A percentile compares a stretch with the other conserved stretches of the same genome.
phyloP scores from a whole-genome alignment of 805 yeast genomes.

The Candida xyloterini region DNA sequence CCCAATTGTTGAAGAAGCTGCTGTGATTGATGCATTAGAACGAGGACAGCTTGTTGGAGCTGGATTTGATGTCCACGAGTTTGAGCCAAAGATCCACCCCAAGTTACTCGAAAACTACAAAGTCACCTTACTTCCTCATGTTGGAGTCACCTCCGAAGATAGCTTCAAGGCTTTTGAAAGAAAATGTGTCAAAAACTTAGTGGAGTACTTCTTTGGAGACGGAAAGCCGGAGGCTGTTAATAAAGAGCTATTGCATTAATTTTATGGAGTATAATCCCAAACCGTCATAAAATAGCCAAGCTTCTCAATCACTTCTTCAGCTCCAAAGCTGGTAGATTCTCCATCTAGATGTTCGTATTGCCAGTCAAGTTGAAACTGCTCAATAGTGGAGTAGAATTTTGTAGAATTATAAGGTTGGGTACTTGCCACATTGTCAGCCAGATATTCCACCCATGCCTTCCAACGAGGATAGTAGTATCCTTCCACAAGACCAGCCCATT shows the following conservation, averaged over 20 bases:
- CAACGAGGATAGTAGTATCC: too few relatives aligned
- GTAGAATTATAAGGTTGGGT: too few relatives aligned
- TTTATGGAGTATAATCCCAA: neutral
- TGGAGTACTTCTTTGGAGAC: slow-evolving; percentile 35
- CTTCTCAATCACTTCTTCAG: too few relatives aligned
- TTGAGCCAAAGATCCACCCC: slow-evolving; percentile 38
- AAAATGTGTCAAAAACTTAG: slow-evolving; percentile 36
- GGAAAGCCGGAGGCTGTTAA: slow-evolving; percentile 30
- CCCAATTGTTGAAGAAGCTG: slow-evolving; percentile 39
- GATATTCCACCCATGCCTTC: too few relatives aligned
- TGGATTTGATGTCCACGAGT: slow-evolving; percentile 42
- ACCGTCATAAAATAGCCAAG: too few relatives aligned
- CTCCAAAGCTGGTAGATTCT: too few relatives aligned
- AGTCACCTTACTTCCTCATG: slow-evolving; percentile 37
- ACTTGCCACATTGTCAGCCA: too few relatives aligned
- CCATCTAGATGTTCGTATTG: too few relatives aligned
- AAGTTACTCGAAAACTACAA: slow-evolving; percentile 35
- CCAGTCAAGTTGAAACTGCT: too few relatives aligned
- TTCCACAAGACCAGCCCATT: too few relatives aligned
- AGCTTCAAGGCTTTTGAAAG: slow-evolving; percentile 38
- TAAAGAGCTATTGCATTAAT: neutral
- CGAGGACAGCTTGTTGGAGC: slow-evolving; percentile 42
- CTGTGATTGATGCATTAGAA: slow-evolving; percentile 39
- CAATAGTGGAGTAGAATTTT: too few relatives aligned
- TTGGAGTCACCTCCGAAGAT: slow-evolving; percentile 37